These are phyloP conservation scores for Clarireedia hainanense DNA, from an alignment of 2,329 filamentous ascomycete genomes.

Conservation along the genomic window DNA sequence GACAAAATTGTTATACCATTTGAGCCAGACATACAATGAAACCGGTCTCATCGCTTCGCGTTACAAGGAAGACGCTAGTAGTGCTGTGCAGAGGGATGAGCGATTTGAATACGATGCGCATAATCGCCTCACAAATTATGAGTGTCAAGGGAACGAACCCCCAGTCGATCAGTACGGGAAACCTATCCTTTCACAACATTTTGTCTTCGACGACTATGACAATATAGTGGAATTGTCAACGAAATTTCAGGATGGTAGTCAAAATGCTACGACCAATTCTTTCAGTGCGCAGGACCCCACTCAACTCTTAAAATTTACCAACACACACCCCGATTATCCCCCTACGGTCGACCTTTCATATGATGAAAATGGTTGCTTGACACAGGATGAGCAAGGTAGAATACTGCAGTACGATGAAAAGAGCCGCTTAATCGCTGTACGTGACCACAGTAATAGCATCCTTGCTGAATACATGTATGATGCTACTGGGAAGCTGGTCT, in stretches of 20 bases:
- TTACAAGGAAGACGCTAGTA: neutral
- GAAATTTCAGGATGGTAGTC: neutral
- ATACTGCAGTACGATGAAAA: neutral
- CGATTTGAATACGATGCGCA: conserved; percentile 4
- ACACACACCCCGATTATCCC: neutral
- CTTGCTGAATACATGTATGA: conserved; percentile 2
- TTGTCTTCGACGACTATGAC: conserved; percentile 3
- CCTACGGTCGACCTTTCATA: neutral
- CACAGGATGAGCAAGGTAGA: neutral
- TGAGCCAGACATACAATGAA: neutral
- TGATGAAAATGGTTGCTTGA: conserved; percentile 1
- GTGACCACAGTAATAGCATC: neutral
- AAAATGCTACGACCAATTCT: neutral
- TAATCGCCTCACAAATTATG: conserved; percentile 2
- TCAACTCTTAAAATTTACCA: conserved; percentile 1
- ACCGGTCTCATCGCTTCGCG: neutral
- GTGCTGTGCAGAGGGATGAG: neutral
- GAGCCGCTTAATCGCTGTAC: neutral
- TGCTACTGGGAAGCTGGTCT: neutral
- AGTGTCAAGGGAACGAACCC: neutral
- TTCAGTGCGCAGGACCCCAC: conserved; percentile 1
- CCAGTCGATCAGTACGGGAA: neutral
- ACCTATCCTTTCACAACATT: neutral
- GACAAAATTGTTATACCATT: neutral
- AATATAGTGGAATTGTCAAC: neutral